Percentiles rank a stretch among this genome's conserved stretches.
These are phyloP conservation scores for Cymodocea nodosa DNA, from an alignment of 116 monocot genomes.

Conservation along the genomic window DNA sequence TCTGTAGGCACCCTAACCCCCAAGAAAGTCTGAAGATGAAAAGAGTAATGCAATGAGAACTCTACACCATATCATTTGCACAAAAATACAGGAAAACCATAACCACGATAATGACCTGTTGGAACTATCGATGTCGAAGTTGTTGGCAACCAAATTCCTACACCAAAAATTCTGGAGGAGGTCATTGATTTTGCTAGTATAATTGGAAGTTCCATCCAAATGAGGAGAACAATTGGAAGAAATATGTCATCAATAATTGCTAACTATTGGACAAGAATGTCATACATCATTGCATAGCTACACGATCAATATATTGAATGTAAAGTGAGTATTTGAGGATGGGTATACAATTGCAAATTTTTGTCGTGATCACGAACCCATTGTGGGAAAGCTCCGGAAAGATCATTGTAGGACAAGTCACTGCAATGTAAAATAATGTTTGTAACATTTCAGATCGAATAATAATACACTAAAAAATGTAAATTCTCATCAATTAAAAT, in stretches of 20 bases:
- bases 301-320: background rate
- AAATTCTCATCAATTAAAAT: background rate
- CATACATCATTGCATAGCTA: too few species aligned
- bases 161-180: background rate
- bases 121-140: constrained; percentile 18
- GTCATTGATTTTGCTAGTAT: too few species aligned
- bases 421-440: constrained; percentile 5
- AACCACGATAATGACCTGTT: constrained; percentile 29
- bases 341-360: constrained; percentile 18
- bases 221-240: too few species aligned
- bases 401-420: constrained; percentile 20
- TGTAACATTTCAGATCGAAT: background rate
- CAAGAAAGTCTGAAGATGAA: constrained; percentile 27
- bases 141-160: constrained; percentile 19
- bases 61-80: too few species aligned
- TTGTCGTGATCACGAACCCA: constrained; percentile 12
- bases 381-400: constrained; percentile 15
- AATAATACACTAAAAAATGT: background rate
- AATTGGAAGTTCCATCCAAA: too few species aligned
- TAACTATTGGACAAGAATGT: too few species aligned
- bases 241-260: too few species aligned
- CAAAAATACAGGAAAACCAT: background rate
- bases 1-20: constrained; percentile 80
- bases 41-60: background rate
- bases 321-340: background rate